Evolutionary conservation across 306 rosid species (phyloP).

Genomic region (Ormosia semicastrata): DNA sequence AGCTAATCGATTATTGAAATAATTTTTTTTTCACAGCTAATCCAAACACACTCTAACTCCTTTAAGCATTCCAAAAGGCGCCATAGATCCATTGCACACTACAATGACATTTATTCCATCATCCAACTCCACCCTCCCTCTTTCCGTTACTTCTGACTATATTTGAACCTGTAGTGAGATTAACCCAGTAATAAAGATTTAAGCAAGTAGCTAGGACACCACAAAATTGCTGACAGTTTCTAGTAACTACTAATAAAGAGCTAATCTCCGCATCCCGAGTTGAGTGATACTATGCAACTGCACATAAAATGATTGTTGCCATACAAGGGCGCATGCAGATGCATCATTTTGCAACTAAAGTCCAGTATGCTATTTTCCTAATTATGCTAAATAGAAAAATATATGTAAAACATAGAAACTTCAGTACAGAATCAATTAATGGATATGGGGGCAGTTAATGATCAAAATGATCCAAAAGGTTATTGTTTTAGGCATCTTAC

Average conservation of each 20-base stretch:
- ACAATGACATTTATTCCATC: background rate
- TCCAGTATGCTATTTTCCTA: background rate
- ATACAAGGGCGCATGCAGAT: background rate
- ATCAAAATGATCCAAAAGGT: background rate
- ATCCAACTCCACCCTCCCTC: background rate
- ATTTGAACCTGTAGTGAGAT: background rate
- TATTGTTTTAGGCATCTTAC: background rate
- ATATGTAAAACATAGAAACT: too few relatives aligned
- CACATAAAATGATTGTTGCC: background rate
- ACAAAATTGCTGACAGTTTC: background rate
- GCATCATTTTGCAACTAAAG: background rate
- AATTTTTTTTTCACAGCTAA: too few relatives aligned
- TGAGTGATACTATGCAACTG: background rate
- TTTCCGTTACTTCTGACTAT: background rate
- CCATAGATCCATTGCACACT: background rate
- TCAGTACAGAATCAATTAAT: background rate
- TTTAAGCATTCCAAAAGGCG: background rate
- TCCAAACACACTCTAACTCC: background rate
- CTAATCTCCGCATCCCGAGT: background rate
- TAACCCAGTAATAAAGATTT: background rate
- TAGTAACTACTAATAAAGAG: background rate
- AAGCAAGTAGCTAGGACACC: background rate
- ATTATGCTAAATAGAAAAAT: too few relatives aligned
- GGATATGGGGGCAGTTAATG: background rate
- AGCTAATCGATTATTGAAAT: too few relatives aligned